Conservation (phyloP, 169 alveolate genomes). For the Plasmodium gonderi region DNA sequence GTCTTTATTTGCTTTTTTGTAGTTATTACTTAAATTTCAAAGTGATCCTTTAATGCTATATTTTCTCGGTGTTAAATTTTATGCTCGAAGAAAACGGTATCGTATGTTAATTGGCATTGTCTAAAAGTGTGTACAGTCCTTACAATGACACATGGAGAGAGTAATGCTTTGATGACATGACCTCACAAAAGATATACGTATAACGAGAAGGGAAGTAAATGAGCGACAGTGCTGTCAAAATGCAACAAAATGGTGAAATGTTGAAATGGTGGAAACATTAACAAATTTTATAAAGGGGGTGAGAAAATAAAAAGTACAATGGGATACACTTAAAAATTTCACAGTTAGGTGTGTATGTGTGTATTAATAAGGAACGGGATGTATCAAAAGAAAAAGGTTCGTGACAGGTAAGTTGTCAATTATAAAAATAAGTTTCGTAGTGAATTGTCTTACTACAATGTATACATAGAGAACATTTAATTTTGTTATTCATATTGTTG, state of each 20-base stretch:
- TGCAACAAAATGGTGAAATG: neutral
- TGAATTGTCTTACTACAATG: constrained; percentile 2
- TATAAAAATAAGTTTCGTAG: neutral
- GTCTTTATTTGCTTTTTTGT: no score
- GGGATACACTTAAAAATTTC: neutral
- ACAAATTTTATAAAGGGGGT: neutral
- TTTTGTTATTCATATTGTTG: neutral
- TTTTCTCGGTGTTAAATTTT: neutral
- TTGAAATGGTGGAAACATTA: neutral
- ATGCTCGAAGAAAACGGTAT: neutral
- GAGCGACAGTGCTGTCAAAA: neutral
- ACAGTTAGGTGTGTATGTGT: neutral
- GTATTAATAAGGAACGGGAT: no score
- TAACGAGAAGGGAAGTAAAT: neutral
- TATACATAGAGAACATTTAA: neutral
- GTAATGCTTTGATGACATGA: neutral
- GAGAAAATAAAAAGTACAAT: neutral
- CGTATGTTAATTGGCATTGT: neutral
- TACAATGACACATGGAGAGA: neutral
- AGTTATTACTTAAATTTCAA: neutral
- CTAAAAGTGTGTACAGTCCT: neutral
- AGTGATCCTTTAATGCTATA: neutral
- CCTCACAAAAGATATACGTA: neutral
- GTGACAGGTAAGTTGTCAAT: neutral
- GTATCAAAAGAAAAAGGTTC: neutral